Conservation (phyloP, 192 early-diverging fungal species). For the Phlyctochytrium planicorne region DNA sequence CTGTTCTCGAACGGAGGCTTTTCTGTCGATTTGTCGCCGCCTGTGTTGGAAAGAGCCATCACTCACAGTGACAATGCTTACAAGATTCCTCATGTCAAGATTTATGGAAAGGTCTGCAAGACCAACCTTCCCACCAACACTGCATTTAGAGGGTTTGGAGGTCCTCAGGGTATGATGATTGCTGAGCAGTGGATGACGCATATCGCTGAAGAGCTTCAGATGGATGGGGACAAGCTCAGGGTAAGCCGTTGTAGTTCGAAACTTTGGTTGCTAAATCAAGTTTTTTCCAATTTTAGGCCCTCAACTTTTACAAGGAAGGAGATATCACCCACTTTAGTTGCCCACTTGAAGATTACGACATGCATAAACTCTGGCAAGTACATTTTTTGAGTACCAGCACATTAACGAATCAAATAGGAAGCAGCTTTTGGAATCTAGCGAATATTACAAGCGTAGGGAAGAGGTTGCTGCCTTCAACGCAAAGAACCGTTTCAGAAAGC, state of each 20-base stretch:
- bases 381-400: background rate
- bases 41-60: conserved; percentile 73
- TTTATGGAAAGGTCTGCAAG: conserved; percentile 69
- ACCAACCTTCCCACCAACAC: conserved; percentile 87
- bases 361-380: conserved; percentile 60
- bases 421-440: conserved; percentile 56
- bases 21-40: conserved; percentile 42
- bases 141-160: conserved; percentile 84
- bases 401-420: conserved; percentile 10
- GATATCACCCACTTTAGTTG: conserved; percentile 74
- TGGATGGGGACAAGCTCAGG: conserved; percentile 61
- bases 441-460: conserved; percentile 51
- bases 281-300: no score
- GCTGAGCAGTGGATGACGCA: conserved; percentile 76
- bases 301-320: conserved; percentile 71
- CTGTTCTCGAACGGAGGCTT: conserved; percentile 42
- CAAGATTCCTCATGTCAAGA: conserved; percentile 66
- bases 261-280: background rate
- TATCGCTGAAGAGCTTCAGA: conserved; percentile 68
- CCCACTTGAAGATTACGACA: conserved; percentile 68
- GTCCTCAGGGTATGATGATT: conserved; percentile 81
- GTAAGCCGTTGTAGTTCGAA: conserved; percentile 19
- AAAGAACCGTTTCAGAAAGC: conserved; percentile 71
- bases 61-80: conserved; percentile 80
- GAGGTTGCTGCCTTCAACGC: conserved; percentile 70